Base-by-base conservation (phyloP, 495 filamentous ascomycete genomes). In the Aspergillus egyptiacus region DNA sequence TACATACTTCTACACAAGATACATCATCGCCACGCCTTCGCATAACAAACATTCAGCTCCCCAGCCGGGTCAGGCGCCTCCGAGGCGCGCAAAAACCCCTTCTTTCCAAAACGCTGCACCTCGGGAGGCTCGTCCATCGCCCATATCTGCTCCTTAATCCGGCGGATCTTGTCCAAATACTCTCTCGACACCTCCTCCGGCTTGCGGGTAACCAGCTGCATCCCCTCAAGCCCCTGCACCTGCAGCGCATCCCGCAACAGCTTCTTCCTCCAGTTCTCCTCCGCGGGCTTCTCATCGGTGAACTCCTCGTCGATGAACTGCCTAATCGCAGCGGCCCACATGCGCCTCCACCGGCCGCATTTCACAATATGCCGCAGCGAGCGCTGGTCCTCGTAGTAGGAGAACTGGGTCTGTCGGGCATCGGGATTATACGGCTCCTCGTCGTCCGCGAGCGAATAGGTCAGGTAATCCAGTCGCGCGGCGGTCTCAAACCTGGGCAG, bases 241-340 rank as follows among this genome's bases (percentile, higher is more conserved):
- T 86, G 82, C 62, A 86, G 75, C 25, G 73, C 74, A 69, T 89
- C 69, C 11, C 84, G 85, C 46, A 75, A 71, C 22, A 89, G 64
- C 67, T 88, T 85, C 58, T 77, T 78, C 51, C 68, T 67, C 60
- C 87, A 84, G 27, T 71, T 62, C 45, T 75, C 66, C 56, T 45
- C 9, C 2, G 11, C 30, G 32, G 23, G 10, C 5, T 20, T 15
- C n/a, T 35, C 33, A 19, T 46, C 46, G 6, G 37, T 41, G 13
- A 27, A 25, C 11, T 37, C 45, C 9, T 19, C 17, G 33, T 46
- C n/a, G 10, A 56, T 14, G 44, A 52, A 30, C n/a, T 31, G 14
- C 20, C 19, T 15, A 50, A 49, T 35, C 9, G 46, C 55, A 31
- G 22, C 41, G 7, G 27, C 41, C 58, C 58, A 61, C 51, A 54